Conservation (phyloP, 148 eudicot genomes). For the Diospyros lotus region DNA sequence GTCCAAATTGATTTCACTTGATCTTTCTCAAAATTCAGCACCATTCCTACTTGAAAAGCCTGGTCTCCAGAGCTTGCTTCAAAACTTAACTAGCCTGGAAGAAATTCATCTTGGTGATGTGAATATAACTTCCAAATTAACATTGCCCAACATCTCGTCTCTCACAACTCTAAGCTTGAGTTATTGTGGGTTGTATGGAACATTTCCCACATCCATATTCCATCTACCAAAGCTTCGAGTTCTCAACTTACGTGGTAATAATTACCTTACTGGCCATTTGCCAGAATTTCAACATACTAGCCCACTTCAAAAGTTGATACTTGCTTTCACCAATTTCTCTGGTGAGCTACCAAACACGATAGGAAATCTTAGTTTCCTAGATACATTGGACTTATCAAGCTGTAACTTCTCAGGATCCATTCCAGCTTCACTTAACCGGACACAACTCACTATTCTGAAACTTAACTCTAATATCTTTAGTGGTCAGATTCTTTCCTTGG, state of each 20-base stretch:
- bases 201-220: constrained; percentile 22
- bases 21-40: too few relatives aligned
- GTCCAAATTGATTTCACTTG: too few relatives aligned
- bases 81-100: constrained; percentile 16
- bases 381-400: background rate
- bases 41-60: constrained; percentile 10
- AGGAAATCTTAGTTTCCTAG: constrained; percentile 18
- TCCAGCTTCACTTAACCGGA: constrained; percentile 20
- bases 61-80: constrained; percentile 8
- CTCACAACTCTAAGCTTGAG: constrained; percentile 8
- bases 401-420: constrained; percentile 21
- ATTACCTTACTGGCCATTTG: constrained; percentile 13
- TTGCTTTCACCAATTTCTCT: constrained; percentile 12
- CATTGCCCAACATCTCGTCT: constrained; percentile 17
- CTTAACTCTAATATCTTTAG: constrained; percentile 12
- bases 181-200: constrained; percentile 23
- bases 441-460: background rate
- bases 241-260: constrained; percentile 15
- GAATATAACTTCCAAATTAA: constrained; percentile 20
- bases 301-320: constrained; percentile 7
- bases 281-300: constrained; percentile 21
- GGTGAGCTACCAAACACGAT: constrained; percentile 33
- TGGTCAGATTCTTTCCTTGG: constrained; percentile 15
- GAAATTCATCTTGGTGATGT: constrained; percentile 12
- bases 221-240: constrained; percentile 22